A percentile compares a stretch with the other conserved stretches of the same genome.
Evolutionary conservation across 2,329 filamentous ascomycete species (phyloP).

Genomic region (Dothiorella sarmentorum): DNA sequence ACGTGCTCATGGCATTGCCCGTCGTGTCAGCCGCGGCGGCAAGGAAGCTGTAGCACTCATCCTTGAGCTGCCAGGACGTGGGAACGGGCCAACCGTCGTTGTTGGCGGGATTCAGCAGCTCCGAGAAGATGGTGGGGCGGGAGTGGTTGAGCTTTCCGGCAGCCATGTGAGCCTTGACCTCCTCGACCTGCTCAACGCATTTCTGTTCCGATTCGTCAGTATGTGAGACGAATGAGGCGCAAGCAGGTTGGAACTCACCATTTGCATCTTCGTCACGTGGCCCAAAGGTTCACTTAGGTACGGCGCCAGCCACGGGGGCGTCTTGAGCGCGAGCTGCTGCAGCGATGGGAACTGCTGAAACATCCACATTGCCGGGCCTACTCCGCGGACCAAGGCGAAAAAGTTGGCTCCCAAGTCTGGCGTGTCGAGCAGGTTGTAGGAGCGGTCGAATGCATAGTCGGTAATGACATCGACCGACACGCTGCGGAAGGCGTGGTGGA

Average conservation of each 20-base stretch:
- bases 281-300: constrained; percentile 22
- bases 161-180: constrained; percentile 21
- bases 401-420: constrained; percentile 26
- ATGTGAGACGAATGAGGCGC: neutral
- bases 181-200: constrained; percentile 21
- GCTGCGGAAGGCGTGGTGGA: constrained; percentile 27
- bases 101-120: constrained; percentile 23
- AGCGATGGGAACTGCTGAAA: constrained; percentile 27
- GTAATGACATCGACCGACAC: constrained; percentile 24
- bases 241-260: neutral
- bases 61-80: constrained; percentile 25
- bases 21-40: constrained; percentile 35
- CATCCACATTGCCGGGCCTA: constrained; percentile 23
- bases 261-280: constrained; percentile 22
- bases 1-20: constrained; percentile 34
- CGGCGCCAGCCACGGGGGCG: constrained; percentile 26
- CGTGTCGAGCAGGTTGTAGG: constrained; percentile 29
- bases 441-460: constrained; percentile 29
- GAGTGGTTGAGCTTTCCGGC: constrained; percentile 19
- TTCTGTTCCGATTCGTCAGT: neutral
- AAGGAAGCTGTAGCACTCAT: constrained; percentile 29
- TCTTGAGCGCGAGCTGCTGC: constrained; percentile 10
- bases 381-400: constrained; percentile 26
- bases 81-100: constrained; percentile 25
- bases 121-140: constrained; percentile 29